Evolutionary conservation across 495 filamentous ascomycete genomes (phyloP), one percentile per base, ranked within the genome.

Genomic region (Clohesyomyces aquaticus): DNA sequence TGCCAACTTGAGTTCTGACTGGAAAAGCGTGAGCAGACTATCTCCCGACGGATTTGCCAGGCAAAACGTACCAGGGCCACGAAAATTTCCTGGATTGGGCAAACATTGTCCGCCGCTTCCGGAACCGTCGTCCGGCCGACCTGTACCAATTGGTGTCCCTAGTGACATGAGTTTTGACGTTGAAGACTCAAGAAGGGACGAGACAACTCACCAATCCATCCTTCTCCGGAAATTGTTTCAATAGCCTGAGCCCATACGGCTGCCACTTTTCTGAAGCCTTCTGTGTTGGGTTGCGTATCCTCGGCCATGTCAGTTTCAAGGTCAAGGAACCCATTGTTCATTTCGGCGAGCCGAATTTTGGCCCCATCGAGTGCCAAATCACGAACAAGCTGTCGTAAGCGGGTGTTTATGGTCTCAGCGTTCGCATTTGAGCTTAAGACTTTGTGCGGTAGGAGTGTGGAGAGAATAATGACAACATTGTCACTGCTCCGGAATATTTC

Each of bases 251-350:
- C 2, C 46, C 18, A 49, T 19, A 49, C 46, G 27, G 4, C 8
- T 4, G 46, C 46, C 3, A 49, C 2, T 25, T 49, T 49, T 25
- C 18, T 22, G 18, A 23, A 49, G 8, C 46, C 18, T 9, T 49
- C 46, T 10, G 23, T 49, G 21, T 19, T 49, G 6, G 46, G 46
- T 11, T 49, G 46, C 18, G 18, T 49, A 4, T 2, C 3, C 21
- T 49, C 18, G 6, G n/a, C 43, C 6, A 25, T 21, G 16, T 25
- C 27, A 4, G 16, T 22, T 10, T 49, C 18, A 16, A 22, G 4
- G 9, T 19, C 27, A 9, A 49, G 23, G 46, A 21, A 49, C 21
- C 46, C 46, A 25, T 49, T 22, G 46, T 49, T 49, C 46, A 49
- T 49, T 25, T 49, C 46, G 27, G 46, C 18, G 16, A 49, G 46